Base-by-base conservation (phyloP, 1,139 yeast species). In the Suhomyces panamericanus region DNA sequence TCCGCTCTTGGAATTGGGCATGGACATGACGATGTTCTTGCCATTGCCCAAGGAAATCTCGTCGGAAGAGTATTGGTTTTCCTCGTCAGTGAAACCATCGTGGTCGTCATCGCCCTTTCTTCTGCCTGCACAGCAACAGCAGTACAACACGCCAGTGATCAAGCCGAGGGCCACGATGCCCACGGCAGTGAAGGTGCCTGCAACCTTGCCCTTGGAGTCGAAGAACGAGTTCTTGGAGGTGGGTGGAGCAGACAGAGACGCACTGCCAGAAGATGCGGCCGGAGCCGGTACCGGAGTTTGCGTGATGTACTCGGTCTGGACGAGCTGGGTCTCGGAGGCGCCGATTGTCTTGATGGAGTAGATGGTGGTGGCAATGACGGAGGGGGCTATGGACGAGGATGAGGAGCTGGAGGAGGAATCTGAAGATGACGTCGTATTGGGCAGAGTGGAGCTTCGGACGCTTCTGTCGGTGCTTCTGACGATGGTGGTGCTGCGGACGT, bases 111-210 rank as follows among this genome's bases (percentile, higher is more conserved):
- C 46, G 3, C 41, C 41, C 12, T 43, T 32, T 26, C 58, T 56
- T 16, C 58, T 56, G 6, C 50, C 60, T 12, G 57, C 58, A 32
- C 68, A 69, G 47, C 73, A 72, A 50, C 76, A 73, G 54, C 70
- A 71, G 53, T 68, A 71, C 7, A 70, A 47, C 1, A 69, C 45
- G 3, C 63, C 69, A 0, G 55, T 34, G 1, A 79, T 49, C 1
- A 80, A 39, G 0, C 73, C 80, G 1, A 74, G 56, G 0, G 64
- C 78, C 3, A 78, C 80, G 4, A 83, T 58, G 2, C 85, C 89
- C 6, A 85, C 89, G 0, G 78, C 89, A 0, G 85, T 77, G 62
- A 85, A 85, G 0, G 84, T 82, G 11, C 90, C 90, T 0, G 88
- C 90, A 1, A 85, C 89, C 53, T 81, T 82, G 1, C 87, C 88